Base-by-base conservation (phyloP, 768 basidiomycete species). In the Saitozyma sp. region DNA sequence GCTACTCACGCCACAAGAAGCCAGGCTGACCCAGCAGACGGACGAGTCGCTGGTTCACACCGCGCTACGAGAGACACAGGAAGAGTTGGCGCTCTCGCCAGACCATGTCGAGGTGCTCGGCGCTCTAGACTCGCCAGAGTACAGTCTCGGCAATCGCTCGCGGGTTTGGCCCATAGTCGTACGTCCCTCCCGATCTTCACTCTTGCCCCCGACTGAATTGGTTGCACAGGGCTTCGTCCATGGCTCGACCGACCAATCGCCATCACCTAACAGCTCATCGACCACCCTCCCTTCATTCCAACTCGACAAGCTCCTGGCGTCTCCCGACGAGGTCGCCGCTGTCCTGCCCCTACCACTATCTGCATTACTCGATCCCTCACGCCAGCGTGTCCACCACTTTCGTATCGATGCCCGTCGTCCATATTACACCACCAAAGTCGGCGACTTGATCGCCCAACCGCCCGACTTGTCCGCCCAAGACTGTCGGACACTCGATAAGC, bases 141-240 rank as follows among this genome's bases (percentile, higher is more conserved):
- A 75, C 48, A 74, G 72, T 54, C 61, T 77, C 9, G 74, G 74
- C 19, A 75, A 75, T 51, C 64, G 68, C 13, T 54, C 74, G 48
- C 57, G 73, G 9, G 77, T 78, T 20, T 75, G 74, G 72, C 72
- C 72, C 14, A 67, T 77, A 56, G 69, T 77, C 0, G 77, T 76
- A 62, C 66, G 75, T 73, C 20, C 37, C 16, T 6, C 43, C 50
- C 20, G 13, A 13, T 19, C 42, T 14, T 19, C 52, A 54, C 7
- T 16, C 8, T 49, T 4, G 29, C 17, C 17, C 37, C 2, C 14
- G 41, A 39, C 37, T 56, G 37, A 54, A n/a, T 20, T 10, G 11
- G 45, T 6, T 38, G 10, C 6, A 16, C 38, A 70, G 69, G 71
- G 66, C 29, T 67, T 71, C 53, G 58, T 69, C 14, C 69, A 73